Conservation (phyloP, 305 asterid species). For the Fraxinus latifolia region DNA sequence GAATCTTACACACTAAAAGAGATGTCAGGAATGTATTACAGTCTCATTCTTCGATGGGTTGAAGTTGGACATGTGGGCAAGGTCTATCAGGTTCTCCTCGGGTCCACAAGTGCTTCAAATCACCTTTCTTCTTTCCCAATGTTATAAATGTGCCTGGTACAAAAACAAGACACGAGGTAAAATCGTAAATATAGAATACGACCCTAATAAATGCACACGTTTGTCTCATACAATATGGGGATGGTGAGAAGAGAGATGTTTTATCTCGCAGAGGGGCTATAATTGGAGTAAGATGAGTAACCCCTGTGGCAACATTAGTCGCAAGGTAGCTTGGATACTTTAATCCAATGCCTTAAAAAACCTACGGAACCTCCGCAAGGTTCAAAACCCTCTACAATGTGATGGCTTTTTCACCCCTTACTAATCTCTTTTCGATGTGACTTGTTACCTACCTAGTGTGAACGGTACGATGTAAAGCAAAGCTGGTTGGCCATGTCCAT, state of each 20-base stretch:
- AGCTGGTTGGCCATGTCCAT: slow-evolving; percentile 74
- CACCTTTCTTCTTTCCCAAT: slow-evolving; percentile 52
- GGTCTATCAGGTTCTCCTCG: slow-evolving; percentile 54
- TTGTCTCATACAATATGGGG: neutral
- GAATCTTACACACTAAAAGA: neutral
- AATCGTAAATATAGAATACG: no score
- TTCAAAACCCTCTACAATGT: neutral
- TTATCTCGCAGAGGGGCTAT: neutral
- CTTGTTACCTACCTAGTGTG: slow-evolving; percentile 44
- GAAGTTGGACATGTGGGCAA: slow-evolving; percentile 54
- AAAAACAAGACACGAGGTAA: neutral
- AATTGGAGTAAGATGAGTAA: neutral
- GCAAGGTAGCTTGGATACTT: neutral
- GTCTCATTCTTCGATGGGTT: slow-evolving; percentile 27
- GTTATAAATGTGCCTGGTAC: slow-evolving; percentile 49
- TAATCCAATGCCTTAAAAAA: neutral
- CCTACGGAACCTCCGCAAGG: neutral
- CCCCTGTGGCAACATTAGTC: neutral
- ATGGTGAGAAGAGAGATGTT: neutral
- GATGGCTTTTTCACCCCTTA: neutral
- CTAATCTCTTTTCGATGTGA: neutral
- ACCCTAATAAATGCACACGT: neutral
- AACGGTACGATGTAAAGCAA: slow-evolving; percentile 70
- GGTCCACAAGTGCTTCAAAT: slow-evolving; percentile 51
- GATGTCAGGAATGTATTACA: neutral